Percentiles rank a stretch among this genome's conserved stretches.
Conservation (phyloP, 306 rosid species). For the Cicer bijugum region DNA sequence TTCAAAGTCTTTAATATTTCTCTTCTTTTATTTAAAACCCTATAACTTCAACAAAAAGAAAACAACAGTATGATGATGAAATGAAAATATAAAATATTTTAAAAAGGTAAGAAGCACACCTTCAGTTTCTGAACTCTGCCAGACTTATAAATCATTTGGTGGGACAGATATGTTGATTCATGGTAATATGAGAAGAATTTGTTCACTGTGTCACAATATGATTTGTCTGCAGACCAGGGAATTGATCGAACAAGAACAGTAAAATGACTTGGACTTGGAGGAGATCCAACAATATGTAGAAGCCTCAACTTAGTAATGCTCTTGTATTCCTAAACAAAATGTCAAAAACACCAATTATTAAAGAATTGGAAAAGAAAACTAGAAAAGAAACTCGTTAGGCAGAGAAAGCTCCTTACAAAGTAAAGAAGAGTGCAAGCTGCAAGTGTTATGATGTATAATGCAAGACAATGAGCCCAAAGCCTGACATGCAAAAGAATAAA, state of each 20-base stretch:
- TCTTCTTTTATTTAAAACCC: constrained; percentile 7
- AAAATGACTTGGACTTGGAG: constrained; percentile 79
- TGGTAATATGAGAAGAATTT: constrained; percentile 76
- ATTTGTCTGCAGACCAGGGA: constrained; percentile 68
- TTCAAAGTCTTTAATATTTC: constrained; percentile 2
- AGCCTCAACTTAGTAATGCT: constrained; percentile 78
- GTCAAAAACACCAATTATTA: constrained; percentile 27
- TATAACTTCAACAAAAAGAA: background rate
- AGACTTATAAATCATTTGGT: constrained; percentile 79
- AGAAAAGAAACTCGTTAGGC: constrained; percentile 1
- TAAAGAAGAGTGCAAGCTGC: constrained; percentile 88
- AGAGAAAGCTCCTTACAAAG: constrained; percentile 69
- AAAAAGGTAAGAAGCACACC: constrained; percentile 55
- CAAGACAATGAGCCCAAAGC: constrained; percentile 96
- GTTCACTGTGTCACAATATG: constrained; percentile 69
- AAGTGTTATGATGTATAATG: constrained; percentile 73
- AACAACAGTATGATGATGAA: constrained; percentile 4
- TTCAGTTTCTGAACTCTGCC: constrained; percentile 79
- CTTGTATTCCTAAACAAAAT: constrained; percentile 66
- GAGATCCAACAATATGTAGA: constrained; percentile 61
- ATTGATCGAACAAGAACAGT: constrained; percentile 82
- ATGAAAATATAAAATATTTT: background rate
- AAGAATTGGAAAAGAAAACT: constrained; percentile 22
- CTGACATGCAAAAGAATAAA: constrained; percentile 56
- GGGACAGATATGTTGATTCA: constrained; percentile 79